Evolutionary conservation across 441 rosid species (phyloP).

Genomic region (Biscutella laevigata): DNA sequence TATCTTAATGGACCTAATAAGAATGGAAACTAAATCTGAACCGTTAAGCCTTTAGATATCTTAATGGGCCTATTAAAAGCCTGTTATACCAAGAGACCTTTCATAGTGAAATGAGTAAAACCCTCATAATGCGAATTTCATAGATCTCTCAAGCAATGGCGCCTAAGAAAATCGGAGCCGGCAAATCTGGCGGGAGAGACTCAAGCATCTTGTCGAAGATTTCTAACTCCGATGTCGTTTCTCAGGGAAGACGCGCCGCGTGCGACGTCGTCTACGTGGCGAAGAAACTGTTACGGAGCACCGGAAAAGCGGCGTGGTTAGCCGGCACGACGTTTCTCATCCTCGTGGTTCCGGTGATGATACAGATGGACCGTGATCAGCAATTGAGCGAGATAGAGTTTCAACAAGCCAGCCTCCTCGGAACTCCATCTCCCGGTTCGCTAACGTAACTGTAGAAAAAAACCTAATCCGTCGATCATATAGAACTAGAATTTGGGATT

Average conservation of each 20-base stretch:
- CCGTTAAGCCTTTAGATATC: too few species aligned
- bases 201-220: conserved; percentile 22
- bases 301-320: conserved; percentile 89
- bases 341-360: conserved; percentile 57
- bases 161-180: conserved; percentile 12
- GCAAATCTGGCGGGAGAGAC: background rate
- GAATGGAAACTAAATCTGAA: too few species aligned
- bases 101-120: background rate
- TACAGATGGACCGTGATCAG: conserved; percentile 74
- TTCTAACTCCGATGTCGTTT: conserved; percentile 19
- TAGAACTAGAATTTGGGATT: too few species aligned
- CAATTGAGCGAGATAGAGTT: too few species aligned
- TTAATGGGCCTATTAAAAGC: too few species aligned
- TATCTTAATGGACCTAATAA: background rate
- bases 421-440: too few species aligned
- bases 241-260: conserved; percentile 35
- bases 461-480: too few species aligned
- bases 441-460: too few species aligned
- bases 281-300: conserved; percentile 63
- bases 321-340: conserved; percentile 72
- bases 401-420: too few species aligned
- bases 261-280: conserved; percentile 45
- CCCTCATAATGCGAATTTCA: background rate
- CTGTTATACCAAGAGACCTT: background rate
- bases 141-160: conserved; percentile 14